Evolutionary conservation across 2,329 filamentous ascomycete genomes (phyloP).

Genomic region (Penicillium sp.): DNA sequence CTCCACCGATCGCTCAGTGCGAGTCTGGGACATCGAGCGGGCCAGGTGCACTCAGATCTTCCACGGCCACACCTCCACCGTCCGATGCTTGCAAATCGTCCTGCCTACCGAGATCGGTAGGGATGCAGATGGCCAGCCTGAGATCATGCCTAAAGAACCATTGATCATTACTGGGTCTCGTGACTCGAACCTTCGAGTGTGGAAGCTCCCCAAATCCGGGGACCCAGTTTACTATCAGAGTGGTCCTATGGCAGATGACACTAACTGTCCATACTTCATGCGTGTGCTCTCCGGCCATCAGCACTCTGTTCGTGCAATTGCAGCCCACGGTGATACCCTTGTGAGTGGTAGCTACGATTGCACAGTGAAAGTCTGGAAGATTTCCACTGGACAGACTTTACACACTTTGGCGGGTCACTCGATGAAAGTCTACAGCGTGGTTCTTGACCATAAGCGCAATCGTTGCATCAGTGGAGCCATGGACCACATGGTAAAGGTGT

Average conservation of each 20-base stretch:
- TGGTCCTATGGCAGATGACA: conserved; percentile 66
- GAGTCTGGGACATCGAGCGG: conserved; percentile 97
- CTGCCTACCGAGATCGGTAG: conserved; percentile 78
- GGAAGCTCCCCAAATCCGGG: conserved; percentile 81
- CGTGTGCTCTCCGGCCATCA: conserved; percentile 80
- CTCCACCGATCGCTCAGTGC: conserved; percentile 93
- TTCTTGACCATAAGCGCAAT: conserved; percentile 85
- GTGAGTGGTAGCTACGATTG: conserved; percentile 97
- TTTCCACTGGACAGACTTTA: conserved; percentile 86
- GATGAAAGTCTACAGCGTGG: conserved; percentile 95
- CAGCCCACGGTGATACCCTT: conserved; percentile 90
- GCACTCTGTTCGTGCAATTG: conserved; percentile 93
- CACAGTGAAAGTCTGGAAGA: conserved; percentile 93
- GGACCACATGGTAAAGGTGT: conserved; percentile 97
- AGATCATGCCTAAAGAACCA: conserved; percentile 91
- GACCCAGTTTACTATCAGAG: conserved; percentile 77
- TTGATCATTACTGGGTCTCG: conserved; percentile 96
- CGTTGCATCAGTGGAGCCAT: conserved; percentile 97
- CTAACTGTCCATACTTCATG: conserved; percentile 92
- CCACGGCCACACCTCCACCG: conserved; percentile 95
- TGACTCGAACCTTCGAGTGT: conserved; percentile 89
- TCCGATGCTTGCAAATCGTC: conserved; percentile 90
- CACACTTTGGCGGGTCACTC: conserved; percentile 83
- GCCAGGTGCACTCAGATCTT: conserved; percentile 93
- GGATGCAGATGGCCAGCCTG: conserved; percentile 66